Conservation (phyloP, 2,329 filamentous ascomycete genomes). For the Pseudogymnoascus destructans region DNA sequence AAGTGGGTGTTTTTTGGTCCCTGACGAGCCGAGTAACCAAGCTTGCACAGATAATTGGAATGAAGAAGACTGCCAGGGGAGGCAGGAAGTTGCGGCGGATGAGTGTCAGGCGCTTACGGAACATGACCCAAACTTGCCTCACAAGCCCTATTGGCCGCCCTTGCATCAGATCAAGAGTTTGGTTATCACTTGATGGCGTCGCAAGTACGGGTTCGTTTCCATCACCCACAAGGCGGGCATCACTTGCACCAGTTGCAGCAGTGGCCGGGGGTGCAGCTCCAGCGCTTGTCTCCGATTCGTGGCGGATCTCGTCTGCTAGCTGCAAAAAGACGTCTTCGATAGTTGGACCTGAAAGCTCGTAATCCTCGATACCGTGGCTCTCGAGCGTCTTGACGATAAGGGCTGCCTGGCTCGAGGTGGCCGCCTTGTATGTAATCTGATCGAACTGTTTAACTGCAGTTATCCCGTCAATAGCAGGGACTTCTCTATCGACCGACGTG, state of each 20-base stretch:
- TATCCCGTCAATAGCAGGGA: slow-evolving; percentile 39
- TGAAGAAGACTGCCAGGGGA: slow-evolving; percentile 58
- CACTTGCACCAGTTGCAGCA: slow-evolving; percentile 13
- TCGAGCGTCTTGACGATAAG: slow-evolving; percentile 59
- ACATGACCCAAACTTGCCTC: slow-evolving; percentile 60
- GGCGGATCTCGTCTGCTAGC: slow-evolving; percentile 64
- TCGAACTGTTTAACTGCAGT: slow-evolving; percentile 51
- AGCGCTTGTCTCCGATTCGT: slow-evolving; percentile 29
- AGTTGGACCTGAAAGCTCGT: slow-evolving; percentile 76
- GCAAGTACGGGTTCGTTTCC: slow-evolving; percentile 5
- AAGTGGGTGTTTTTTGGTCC: slow-evolving; percentile 38
- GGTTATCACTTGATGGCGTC: background rate
- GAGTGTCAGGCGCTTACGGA: slow-evolving; percentile 65
- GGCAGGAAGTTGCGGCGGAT: slow-evolving; percentile 67
- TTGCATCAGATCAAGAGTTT: slow-evolving; percentile 44
- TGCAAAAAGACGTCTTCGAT: slow-evolving; percentile 89
- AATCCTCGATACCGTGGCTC: slow-evolving; percentile 53
- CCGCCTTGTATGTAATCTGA: slow-evolving; percentile 58
- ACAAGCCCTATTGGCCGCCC: slow-evolving; percentile 57
- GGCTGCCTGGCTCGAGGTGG: slow-evolving; percentile 57
- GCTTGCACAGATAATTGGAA: slow-evolving; percentile 69
- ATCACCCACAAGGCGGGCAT: slow-evolving; percentile 9
- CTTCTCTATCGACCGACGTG: slow-evolving; percentile 33
- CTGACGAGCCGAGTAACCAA: slow-evolving; percentile 66
- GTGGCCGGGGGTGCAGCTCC: slow-evolving; percentile 13